These are phyloP conservation scores for Ploettnerulaceae sp. DNA, from an alignment of 2,329 filamentous ascomycete species.

Conservation along the genomic window DNA sequence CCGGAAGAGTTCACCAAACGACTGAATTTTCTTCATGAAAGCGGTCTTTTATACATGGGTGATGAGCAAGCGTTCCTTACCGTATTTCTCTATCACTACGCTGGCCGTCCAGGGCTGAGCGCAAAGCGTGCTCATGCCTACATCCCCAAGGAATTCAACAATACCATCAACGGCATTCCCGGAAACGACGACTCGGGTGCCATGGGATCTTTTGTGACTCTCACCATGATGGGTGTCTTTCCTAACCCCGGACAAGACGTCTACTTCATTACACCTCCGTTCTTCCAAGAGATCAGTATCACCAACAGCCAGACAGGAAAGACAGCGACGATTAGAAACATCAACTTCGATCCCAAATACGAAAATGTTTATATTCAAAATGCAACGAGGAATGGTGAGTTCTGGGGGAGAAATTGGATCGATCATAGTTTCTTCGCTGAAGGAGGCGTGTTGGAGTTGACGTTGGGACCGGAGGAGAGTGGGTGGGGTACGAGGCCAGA, in stretches of 20 bases:
- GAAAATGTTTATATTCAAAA: conserved; percentile 58
- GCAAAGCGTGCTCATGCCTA: conserved; percentile 54
- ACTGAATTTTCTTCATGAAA: conserved; percentile 60
- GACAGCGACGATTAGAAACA: conserved; percentile 52
- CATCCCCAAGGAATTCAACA: conserved; percentile 58
- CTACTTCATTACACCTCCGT: conserved; percentile 64
- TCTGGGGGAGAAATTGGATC: conserved; percentile 62
- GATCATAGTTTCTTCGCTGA: conserved; percentile 63
- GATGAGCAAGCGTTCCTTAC: conserved; percentile 60
- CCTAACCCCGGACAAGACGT: conserved; percentile 65
- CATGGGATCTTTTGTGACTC: conserved; percentile 40
- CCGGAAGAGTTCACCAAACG: conserved; percentile 51
- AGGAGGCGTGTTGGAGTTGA: conserved; percentile 58
- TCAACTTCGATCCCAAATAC: conserved; percentile 57
- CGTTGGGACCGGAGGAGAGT: conserved; percentile 55
- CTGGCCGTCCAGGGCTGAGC: conserved; percentile 47
- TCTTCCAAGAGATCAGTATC: conserved; percentile 56
- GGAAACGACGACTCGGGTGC: conserved; percentile 68
- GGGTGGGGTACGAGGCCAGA: conserved; percentile 54
- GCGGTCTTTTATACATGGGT: conserved; percentile 57
- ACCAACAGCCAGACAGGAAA: conserved; percentile 52
- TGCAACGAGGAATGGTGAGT: conserved; percentile 54
- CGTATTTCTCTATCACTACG: conserved; percentile 67
- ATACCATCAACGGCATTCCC: conserved; percentile 54
- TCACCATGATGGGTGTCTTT: conserved; percentile 43